phyloP scores from a whole-genome alignment of 2,329 filamentous ascomycete genomes.

The Hirsutella thompsonii region DNA sequence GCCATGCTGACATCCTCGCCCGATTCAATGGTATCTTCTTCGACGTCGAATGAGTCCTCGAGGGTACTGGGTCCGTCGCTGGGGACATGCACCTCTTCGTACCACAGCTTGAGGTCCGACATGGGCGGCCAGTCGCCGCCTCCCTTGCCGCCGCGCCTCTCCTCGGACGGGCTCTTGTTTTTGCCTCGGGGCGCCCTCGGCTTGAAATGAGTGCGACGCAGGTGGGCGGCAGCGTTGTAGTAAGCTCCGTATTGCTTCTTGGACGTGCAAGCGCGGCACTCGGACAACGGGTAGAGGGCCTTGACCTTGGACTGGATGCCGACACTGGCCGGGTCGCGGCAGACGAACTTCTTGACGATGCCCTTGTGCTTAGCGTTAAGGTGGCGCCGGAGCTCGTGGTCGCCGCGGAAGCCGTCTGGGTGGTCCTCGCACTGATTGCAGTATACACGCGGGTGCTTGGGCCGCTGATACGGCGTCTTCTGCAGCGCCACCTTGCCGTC shows the following conservation, averaged over 20 bases:
- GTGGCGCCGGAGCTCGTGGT: slow-evolving; percentile 67
- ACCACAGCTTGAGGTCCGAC: slow-evolving; percentile 46
- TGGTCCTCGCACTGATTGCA: slow-evolving; percentile 60
- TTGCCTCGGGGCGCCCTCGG: slow-evolving; percentile 37
- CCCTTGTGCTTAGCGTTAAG: slow-evolving; percentile 50
- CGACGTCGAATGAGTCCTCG: slow-evolving; percentile 17
- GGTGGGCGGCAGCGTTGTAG: slow-evolving; percentile 88
- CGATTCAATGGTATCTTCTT: slow-evolving; percentile 9
- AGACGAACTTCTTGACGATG: slow-evolving; percentile 43
- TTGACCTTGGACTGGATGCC: slow-evolving; percentile 29
- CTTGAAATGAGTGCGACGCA: slow-evolving; percentile 80
- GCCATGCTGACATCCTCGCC: slow-evolving; percentile 1
- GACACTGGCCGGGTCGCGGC: slow-evolving; percentile 34
- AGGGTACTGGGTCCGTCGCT: slow-evolving; percentile 24
- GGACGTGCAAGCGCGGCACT: slow-evolving; percentile 72
- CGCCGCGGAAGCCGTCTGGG: slow-evolving; percentile 70
- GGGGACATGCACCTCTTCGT: slow-evolving; percentile 36
- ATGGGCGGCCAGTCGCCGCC: slow-evolving; percentile 43
- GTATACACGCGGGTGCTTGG: slow-evolving; percentile 57
- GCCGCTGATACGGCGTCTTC: slow-evolving; percentile 38
- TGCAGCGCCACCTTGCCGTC: slow-evolving; percentile 32
- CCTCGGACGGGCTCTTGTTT: slow-evolving; percentile 24
- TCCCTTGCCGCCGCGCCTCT: slow-evolving; percentile 41
- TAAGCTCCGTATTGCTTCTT: slow-evolving; percentile 78
- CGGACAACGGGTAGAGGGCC: slow-evolving; percentile 52